These are phyloP conservation scores for Ascomycota sp. DNA, from an alignment of 2,329 filamentous ascomycete species.

Conservation along the genomic window DNA sequence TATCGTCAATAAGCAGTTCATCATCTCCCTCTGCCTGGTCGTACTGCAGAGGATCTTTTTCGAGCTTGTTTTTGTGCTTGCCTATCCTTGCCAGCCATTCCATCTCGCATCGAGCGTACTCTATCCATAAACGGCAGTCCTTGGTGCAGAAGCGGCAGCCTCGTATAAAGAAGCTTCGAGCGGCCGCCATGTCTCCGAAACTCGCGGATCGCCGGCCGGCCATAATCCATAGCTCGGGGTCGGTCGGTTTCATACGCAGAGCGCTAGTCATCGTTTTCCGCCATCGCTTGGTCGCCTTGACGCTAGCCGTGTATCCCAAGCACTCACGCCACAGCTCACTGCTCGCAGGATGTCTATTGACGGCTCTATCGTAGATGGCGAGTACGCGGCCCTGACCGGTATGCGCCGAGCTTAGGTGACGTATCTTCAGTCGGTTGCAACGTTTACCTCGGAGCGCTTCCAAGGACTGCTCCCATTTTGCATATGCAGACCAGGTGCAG, in stretches of 20 bases:
- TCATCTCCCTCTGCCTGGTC: constrained; percentile 28
- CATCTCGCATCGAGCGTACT: constrained; percentile 83
- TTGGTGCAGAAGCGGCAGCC: constrained; percentile 75
- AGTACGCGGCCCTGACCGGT: constrained; percentile 68
- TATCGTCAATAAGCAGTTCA: constrained; percentile 20
- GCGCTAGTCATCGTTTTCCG: constrained; percentile 45
- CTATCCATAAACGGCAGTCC: constrained; percentile 58
- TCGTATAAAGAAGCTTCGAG: constrained; percentile 68
- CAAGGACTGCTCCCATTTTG: constrained; percentile 46
- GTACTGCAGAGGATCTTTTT: constrained; percentile 20
- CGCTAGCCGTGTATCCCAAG: constrained; percentile 55
- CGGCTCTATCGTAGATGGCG: constrained; percentile 72
- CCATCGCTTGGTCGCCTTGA: constrained; percentile 45
- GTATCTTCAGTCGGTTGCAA: constrained; percentile 61
- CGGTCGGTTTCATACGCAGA: constrained; percentile 68
- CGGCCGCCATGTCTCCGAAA: constrained; percentile 71
- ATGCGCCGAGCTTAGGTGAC: constrained; percentile 40
- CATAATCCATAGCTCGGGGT: constrained; percentile 69
- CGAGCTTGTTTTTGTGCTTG: constrained; percentile 39
- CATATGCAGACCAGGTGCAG: constrained; percentile 68
- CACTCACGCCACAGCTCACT: constrained; percentile 77
- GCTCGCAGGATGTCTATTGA: constrained; percentile 66
- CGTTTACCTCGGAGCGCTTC: constrained; percentile 67
- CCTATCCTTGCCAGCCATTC: constrained; percentile 73
- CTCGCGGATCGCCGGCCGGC: constrained; percentile 60